phyloP scores from a whole-genome alignment of 2,329 filamentous ascomycete genomes.

The Exserohilum rostratum region DNA sequence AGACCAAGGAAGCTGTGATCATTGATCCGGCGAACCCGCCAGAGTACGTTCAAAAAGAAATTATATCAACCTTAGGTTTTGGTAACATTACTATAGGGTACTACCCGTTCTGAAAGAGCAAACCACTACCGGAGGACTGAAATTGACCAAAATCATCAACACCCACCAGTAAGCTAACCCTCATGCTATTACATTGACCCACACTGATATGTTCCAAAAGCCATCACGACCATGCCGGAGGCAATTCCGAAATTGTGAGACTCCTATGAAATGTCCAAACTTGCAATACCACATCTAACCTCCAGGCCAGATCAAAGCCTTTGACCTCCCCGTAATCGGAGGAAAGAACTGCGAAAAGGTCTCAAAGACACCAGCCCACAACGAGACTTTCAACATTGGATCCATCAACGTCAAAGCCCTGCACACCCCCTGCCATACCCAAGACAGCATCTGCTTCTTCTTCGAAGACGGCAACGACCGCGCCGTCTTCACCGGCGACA shows the following conservation, averaged over 20 bases:
- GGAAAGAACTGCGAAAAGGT: conserved; percentile 85
- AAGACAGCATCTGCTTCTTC: conserved; percentile 96
- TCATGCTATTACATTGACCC: too few relatives aligned
- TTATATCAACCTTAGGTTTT: background rate
- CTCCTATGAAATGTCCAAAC: too few relatives aligned
- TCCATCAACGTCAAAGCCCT: conserved; percentile 81
- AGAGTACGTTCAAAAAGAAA: conserved; percentile 62
- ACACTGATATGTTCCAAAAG: conserved; percentile 55
- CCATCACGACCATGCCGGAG: conserved; percentile 93
- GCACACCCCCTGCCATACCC: conserved; percentile 97
- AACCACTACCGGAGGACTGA: conserved; percentile 73
- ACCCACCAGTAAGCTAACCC: conserved; percentile 85
- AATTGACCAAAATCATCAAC: conserved; percentile 88
- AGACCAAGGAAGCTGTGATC: conserved; percentile 62
- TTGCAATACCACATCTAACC: background rate
- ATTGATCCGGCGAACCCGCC: conserved; percentile 80
- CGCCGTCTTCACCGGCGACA: conserved; percentile 94
- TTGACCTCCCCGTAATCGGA: conserved; percentile 78
- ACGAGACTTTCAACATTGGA: conserved; percentile 81
- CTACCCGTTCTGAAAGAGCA: conserved; percentile 73
- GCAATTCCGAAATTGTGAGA: conserved; percentile 81
- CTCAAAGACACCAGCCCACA: conserved; percentile 75
- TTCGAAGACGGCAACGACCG: conserved; percentile 79
- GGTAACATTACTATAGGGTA: conserved; percentile 53
- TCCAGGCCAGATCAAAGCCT: conserved; percentile 59